Evolutionary conservation across 2,329 filamentous ascomycete species (phyloP), one percentile per base, ranked within the genome.

Genomic region (Penicillium paneum): DNA sequence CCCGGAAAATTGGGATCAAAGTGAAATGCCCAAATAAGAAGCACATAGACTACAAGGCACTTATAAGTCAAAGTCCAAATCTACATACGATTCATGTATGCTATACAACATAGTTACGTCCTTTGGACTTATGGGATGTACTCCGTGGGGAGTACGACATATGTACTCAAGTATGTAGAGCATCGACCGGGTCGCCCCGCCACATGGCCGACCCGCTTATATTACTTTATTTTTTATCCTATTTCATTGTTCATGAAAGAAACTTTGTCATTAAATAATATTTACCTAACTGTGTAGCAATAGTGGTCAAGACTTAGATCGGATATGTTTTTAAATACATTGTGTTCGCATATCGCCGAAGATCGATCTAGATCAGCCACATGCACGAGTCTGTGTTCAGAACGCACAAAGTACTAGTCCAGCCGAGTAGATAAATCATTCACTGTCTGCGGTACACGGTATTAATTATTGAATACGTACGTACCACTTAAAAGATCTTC

Each of bases 301-400:
- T 24, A 24, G 21, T 4, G 5, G 21, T 24, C 1, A 24, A 5
- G 21, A 4, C 21, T 24, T 24, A 5, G 21, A 24, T 24, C 21
- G 21, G 21, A 24, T 24, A 24, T 24, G 21, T 24, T 24, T 28
- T 32, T 44, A 10, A 6, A 10, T 29, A n/a, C 31, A n/a, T 32
- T 34, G 15, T 45, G 17, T n/a, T n/a, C 15, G 5, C 19, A 12
- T 45, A 34, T 45, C 29, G 3, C 43, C 15, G 24, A 31, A 7
- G 24, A 41, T 49, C 47, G 5, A 28, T 50, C 48, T 24, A 43
- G 36, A 42, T 50, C 48, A 24, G 29, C 38, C 38, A 35, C 29
- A 17, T 21, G 19, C 29, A 32, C n/a, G 8, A 31, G 21, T 19
- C n/a, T 3, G 3, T 28, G 24, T 28, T 17, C 19, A 19, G 19